Evolutionary conservation across 176 grass and related monocot species (phyloP).

Genomic region (Lolium rigidum): DNA sequence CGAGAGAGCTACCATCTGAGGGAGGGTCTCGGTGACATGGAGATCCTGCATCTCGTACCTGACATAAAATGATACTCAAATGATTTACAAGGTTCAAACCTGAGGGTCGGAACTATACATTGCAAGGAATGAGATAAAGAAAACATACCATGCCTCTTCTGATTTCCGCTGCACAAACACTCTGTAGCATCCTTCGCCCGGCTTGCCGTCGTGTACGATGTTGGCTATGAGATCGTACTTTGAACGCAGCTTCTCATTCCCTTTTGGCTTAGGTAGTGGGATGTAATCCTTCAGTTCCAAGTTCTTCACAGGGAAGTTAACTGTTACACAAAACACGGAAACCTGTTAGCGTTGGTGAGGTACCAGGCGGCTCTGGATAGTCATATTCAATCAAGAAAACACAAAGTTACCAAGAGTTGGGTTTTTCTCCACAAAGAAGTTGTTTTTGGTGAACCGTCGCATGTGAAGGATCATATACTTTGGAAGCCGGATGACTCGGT

Average conservation of each 20-base stretch:
- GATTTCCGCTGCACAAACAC: slow-evolving; percentile 95
- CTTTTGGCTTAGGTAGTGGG: slow-evolving; percentile 80
- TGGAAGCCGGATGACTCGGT: slow-evolving; percentile 80
- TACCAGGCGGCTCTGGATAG: background rate
- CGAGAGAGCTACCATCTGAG: slow-evolving; percentile 95
- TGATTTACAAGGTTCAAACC: background rate
- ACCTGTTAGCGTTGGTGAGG: slow-evolving; percentile 17
- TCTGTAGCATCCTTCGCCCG: slow-evolving; percentile 88
- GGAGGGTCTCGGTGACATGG: slow-evolving; percentile 96
- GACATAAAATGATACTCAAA: slow-evolving; percentile 31
- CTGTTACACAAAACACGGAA: slow-evolving; percentile 43
- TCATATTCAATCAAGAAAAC: slow-evolving; percentile 8
- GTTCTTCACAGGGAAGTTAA: slow-evolving; percentile 98
- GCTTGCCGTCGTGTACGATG: slow-evolving; percentile 96
- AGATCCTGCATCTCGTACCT: slow-evolving; percentile 99
- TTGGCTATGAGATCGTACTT: slow-evolving; percentile 97
- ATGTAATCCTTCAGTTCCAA: slow-evolving; percentile 98
- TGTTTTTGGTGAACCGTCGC: slow-evolving; percentile 94
- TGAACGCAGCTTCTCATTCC: slow-evolving; percentile 67
- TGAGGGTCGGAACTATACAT: background rate
- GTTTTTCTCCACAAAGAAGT: slow-evolving; percentile 95
- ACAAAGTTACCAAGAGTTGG: slow-evolving; percentile 75
- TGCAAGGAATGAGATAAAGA: slow-evolving; percentile 14
- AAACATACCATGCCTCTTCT: slow-evolving; percentile 80
- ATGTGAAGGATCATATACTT: slow-evolving; percentile 97